These are phyloP conservation scores for Cordyceps militaris DNA, from an alignment of 2,329 filamentous ascomycete genomes.

Conservation along the genomic window DNA sequence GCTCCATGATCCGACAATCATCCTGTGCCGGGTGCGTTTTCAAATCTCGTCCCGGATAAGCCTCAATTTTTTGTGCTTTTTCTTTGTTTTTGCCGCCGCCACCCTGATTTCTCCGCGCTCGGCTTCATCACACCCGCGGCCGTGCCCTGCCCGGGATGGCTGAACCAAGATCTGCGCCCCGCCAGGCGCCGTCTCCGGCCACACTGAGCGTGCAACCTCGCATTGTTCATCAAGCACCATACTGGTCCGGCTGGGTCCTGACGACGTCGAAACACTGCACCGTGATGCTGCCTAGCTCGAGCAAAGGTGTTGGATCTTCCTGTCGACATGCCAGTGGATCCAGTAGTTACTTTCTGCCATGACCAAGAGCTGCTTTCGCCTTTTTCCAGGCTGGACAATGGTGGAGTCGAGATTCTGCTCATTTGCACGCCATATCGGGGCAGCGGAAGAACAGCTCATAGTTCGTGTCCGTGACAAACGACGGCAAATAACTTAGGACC, in stretches of 20 bases:
- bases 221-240: conserved; percentile 51
- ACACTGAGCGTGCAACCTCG: conserved; percentile 37
- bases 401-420: conserved; percentile 42
- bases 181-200: conserved; percentile 28
- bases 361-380: conserved; percentile 38
- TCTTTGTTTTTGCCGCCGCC: conserved; percentile 31
- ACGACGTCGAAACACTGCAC: conserved; percentile 43
- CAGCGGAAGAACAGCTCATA: conserved; percentile 41
- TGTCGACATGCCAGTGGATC: conserved; percentile 45
- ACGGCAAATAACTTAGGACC: conserved; percentile 41
- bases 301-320: conserved; percentile 34
- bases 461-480: conserved; percentile 40
- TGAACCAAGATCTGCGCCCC: conserved; percentile 33
- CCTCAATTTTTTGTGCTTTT: not conserved
- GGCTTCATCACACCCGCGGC: conserved; percentile 48
- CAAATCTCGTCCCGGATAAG: conserved; percentile 46
- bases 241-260: conserved; percentile 43
- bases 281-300: conserved; percentile 34
- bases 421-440: conserved; percentile 37
- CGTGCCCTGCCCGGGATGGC: conserved; percentile 36
- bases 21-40: conserved; percentile 39
- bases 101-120: conserved; percentile 37
- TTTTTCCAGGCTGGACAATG: conserved; percentile 37
- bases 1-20: conserved; percentile 49
- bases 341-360: conserved; percentile 47